phyloP scores from a whole-genome alignment of 2,329 filamentous ascomycete species.

The Torrubiella hemipterigena region DNA sequence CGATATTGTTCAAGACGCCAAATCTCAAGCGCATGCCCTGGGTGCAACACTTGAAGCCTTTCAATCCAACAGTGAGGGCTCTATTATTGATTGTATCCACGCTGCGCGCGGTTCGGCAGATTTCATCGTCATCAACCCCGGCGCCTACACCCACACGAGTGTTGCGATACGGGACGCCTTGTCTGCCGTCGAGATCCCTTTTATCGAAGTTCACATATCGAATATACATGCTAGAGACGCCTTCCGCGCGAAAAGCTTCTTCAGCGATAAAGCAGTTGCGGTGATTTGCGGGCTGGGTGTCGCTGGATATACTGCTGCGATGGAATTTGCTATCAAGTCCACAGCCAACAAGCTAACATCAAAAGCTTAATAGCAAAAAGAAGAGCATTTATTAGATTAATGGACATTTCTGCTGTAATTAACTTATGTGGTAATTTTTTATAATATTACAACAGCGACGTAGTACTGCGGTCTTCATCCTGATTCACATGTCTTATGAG shows the following conservation, averaged over 20 bases:
- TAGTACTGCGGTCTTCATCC: no score
- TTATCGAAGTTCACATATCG: slow-evolving; percentile 65
- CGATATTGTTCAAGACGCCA: slow-evolving; percentile 42
- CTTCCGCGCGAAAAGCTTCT: slow-evolving; percentile 57
- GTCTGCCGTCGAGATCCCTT: slow-evolving; percentile 55
- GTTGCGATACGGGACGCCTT: slow-evolving; percentile 67
- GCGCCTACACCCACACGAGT: slow-evolving; percentile 63
- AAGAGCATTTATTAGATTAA: no score
- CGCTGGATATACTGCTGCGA: slow-evolving; percentile 47
- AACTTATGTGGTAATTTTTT: no score
- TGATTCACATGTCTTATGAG: no score
- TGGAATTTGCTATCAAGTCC: slow-evolving; percentile 43
- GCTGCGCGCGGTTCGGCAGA: slow-evolving; percentile 45
- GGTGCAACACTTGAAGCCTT: slow-evolving; percentile 42
- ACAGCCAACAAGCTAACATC: no score
- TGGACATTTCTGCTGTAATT: no score
- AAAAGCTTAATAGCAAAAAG: no score
- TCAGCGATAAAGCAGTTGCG: slow-evolving; percentile 64
- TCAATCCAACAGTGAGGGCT: slow-evolving; percentile 71
- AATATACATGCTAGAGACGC: slow-evolving; percentile 63
- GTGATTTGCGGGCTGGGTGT: slow-evolving; percentile 60
- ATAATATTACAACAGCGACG: no score
- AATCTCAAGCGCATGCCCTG: slow-evolving; percentile 34
- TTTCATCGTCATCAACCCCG: slow-evolving; percentile 65
- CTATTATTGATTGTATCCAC: slow-evolving; percentile 63